Evolutionary conservation across 1,284 basidiomycete species (phyloP), one percentile per base, ranked within the genome.

Genomic region (Wallemia ichthyophaga): DNA sequence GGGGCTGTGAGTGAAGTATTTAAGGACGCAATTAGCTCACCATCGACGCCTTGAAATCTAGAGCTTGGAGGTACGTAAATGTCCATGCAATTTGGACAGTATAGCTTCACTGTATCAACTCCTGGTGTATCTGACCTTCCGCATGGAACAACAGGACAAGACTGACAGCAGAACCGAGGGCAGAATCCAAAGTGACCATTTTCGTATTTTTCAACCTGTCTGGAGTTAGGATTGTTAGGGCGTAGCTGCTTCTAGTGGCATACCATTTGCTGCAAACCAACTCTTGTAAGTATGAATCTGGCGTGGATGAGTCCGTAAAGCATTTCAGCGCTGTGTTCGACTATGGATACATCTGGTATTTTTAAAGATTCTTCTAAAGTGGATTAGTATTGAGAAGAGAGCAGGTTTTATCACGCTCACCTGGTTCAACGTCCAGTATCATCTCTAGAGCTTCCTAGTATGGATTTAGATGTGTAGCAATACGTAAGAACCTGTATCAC

Each of bases 371-470:
- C 94, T 70, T 98, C 94, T 67, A 92, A 85, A 48, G 9, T 5
- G 11, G 9, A 13, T 48, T 48, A 48, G 37, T 70, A 61, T 55
- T 28, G 54, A 1, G 9, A 21, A 3, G 5, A 48, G 37, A 5
- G n/a, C 11, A 21, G 11, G 37, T 48, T 17, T 48, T 17, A 48
- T 3, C 37, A 7, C 61, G 65, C 80, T 69, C 70, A 89, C 88
- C 88, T 73, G 94, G 87, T 73, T 99, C 94, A 59, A 98, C 92
- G 71, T 99, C 94, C 61, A 99, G 73, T n/a, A 98, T 89, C 94
- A 99, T 99, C 73, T 99, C 94, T 79, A 99, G 82, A 26, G 94
- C 94, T 70, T 98, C 94, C 71, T 95, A 24, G 15, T 25, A 24
- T 17, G 37, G 37, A 3, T 17, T 48, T 13, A 48, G 37, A 48